Evolutionary conservation across 2,329 filamentous ascomycete species (phyloP).

Genomic region (Lachnellula willkommii): DNA sequence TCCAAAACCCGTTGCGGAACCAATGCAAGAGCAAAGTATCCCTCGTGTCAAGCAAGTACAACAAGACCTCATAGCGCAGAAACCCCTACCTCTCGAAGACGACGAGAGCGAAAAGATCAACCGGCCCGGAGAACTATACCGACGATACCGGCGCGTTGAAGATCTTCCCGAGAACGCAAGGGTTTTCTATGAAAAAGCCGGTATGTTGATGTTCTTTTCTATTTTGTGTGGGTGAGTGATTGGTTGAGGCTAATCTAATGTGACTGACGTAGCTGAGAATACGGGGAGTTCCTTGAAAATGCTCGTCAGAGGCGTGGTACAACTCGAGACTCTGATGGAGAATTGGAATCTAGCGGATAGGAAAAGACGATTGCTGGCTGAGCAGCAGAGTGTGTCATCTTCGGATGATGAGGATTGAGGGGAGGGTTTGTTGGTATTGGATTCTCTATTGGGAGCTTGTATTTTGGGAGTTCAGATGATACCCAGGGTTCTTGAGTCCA

Average conservation of each 20-base stretch:
- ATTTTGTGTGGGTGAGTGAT: neutral
- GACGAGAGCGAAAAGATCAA: constrained; percentile 14
- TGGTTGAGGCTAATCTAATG: constrained; percentile 1
- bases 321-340: constrained; percentile 26
- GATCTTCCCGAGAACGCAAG: constrained; percentile 40
- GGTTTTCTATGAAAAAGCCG: constrained; percentile 39
- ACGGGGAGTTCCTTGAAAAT: constrained; percentile 22
- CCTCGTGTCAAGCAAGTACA: constrained; percentile 25
- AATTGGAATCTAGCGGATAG: constrained; percentile 24
- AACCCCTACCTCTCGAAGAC: constrained; percentile 21
- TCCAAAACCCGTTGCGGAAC: constrained; percentile 15
- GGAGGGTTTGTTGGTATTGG: constrained; percentile 1
- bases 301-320: constrained; percentile 25
- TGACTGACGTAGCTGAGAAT: constrained; percentile 21
- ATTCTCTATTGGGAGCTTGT: neutral
- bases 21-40: constrained; percentile 20
- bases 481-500: neutral
- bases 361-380: constrained; percentile 12
- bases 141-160: constrained; percentile 34
- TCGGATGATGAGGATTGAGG: neutral
- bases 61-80: constrained; percentile 22
- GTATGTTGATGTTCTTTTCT: constrained; percentile 24
- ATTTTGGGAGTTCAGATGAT: neutral
- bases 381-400: neutral
- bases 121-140: constrained; percentile 34